These are phyloP conservation scores for Corylus avellana DNA, from an alignment of 306 rosid genomes.

Conservation along the genomic window DNA sequence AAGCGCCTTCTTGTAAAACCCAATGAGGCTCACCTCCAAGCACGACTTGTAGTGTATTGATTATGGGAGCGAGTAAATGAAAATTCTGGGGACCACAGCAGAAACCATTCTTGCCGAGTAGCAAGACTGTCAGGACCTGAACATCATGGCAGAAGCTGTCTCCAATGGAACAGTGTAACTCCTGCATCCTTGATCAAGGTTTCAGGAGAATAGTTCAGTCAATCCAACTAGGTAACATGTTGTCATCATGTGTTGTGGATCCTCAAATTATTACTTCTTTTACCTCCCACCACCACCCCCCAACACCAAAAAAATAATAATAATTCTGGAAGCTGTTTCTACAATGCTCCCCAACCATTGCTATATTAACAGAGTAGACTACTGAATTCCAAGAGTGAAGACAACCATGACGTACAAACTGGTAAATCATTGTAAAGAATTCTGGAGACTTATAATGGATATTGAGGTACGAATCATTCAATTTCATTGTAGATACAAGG, in stretches of 20 bases:
- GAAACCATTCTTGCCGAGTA: background rate
- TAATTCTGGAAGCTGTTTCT: background rate
- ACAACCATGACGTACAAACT: background rate
- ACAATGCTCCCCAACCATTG: background rate
- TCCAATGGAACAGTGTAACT: background rate
- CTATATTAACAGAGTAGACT: background rate
- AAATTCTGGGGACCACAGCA: background rate
- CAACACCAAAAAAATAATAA: background rate
- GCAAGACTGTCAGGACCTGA: background rate
- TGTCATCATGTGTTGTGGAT: background rate
- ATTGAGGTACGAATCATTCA: background rate
- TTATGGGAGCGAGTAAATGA: background rate
- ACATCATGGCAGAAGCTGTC: background rate
- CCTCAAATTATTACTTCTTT: background rate
- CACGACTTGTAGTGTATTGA: background rate
- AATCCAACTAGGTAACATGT: background rate
- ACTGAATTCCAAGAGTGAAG: background rate
- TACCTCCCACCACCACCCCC: background rate
- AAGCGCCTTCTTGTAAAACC: too few species aligned
- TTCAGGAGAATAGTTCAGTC: background rate
- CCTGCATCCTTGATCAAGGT: background rate
- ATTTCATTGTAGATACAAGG: background rate
- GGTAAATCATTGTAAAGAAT: background rate
- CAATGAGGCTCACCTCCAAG: too few species aligned
- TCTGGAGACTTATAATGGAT: background rate